Evolutionary conservation across 371 early-diverging fungal species (phyloP), one percentile per base, ranked within the genome.

Genomic region (Rhizopus microsporus): DNA sequence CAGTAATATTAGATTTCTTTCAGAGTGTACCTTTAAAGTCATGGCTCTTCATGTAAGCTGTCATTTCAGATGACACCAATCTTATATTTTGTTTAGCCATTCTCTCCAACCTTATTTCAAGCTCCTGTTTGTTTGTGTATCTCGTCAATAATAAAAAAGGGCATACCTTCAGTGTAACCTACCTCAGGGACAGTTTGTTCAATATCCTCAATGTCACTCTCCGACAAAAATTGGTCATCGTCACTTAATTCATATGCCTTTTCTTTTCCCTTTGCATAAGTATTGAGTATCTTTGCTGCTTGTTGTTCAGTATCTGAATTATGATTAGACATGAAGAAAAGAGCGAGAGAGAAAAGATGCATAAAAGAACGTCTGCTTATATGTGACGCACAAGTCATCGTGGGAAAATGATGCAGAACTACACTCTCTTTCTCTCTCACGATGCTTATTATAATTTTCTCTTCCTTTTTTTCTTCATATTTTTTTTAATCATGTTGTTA

Each of bases 21-120:
- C 17, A 5, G 6, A 7, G 6, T 29, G 33, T 62, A 58, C 63
- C 63, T 55, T 54, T 31, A 31, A 63, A 63, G 13, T 53, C 54
- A 55, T 63, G 59, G 3, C 43, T 33, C 12, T 48, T 46, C 12
- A 45, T 10, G 31, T 50, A 54, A 5, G 10, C 10, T 5, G 33
- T 58, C 63, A 63, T 63, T 5, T 49, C 17, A 12, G 58, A 50
- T 0, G 44, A 49, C 8, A 63, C 3, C 0, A 63, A 7, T 30
- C 38, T 49, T 12, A 63, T 63, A 23, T 35, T 31, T 15, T 63
- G 54, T 5, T 54, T 50, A 6, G 32, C 5, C 10, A 43, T 50
- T 43, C 59, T 54, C 10, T 63, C 16, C 12, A 57, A 39, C 31
- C 54, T 53, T 13, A 13, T 31, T 32, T 53, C 54, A 5, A 40